Percentiles rank a stretch among this genome's conserved stretches.
These are phyloP conservation scores for Alopecurus myosuroides DNA, from an alignment of 176 grass and related monocot species.

Conservation along the genomic window DNA sequence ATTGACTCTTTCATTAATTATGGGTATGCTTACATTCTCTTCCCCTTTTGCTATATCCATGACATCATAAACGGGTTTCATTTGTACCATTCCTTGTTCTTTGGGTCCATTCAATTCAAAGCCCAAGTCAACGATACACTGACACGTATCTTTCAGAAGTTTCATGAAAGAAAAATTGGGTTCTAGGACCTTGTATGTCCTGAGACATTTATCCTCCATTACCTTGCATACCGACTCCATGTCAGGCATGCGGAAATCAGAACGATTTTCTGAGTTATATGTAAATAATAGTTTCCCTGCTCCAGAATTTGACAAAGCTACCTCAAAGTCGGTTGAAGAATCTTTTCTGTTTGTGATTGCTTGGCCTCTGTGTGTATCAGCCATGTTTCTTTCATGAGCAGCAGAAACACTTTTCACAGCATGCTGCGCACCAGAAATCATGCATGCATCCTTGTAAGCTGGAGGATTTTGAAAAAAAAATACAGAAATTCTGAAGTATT, in stretches of 20 bases:
- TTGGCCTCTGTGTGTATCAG: conserved; percentile 14
- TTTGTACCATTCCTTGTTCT: conserved; percentile 27
- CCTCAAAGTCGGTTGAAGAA: conserved; percentile 37
- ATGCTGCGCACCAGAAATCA: not conserved
- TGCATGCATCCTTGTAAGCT: not conserved
- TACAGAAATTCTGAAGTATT: not conserved
- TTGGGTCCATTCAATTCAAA: conserved; percentile 28
- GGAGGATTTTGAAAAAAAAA: not conserved
- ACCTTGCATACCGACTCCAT: conserved; percentile 52
- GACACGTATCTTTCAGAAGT: conserved; percentile 60
- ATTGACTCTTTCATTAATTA: conserved; percentile 32
- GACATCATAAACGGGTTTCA: conserved; percentile 44
- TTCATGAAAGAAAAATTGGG: conserved; percentile 69
- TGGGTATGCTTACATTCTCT: conserved; percentile 62
- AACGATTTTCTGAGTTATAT: conserved; percentile 31
- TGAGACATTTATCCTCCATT: conserved; percentile 60
- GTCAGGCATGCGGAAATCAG: conserved; percentile 56
- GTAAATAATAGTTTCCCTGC: conserved; percentile 58
- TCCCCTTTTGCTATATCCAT: conserved; percentile 82
- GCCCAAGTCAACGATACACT: conserved; percentile 56
- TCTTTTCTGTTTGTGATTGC: not conserved
- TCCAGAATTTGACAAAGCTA: conserved; percentile 46
- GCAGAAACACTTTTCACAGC: not conserved
- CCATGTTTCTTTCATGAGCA: not conserved
- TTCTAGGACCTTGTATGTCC: conserved; percentile 55